Conservation (phyloP, 352 stramenopile genomes). For the Phytopythium boreale region DNA sequence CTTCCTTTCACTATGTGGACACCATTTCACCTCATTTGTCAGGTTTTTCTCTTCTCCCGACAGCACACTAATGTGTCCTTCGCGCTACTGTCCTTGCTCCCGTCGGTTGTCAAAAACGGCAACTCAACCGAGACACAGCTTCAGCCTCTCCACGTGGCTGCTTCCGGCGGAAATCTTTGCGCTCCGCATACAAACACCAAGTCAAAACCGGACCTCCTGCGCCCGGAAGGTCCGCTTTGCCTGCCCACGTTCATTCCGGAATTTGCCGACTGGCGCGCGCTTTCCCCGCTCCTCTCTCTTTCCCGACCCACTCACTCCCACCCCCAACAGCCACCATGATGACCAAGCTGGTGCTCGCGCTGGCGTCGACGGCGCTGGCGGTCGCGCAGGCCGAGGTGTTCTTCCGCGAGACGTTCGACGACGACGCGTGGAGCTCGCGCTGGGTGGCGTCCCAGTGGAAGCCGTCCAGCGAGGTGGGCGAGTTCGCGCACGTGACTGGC, state of each 20-base stretch:
- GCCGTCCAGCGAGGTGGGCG: constrained; percentile 89
- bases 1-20: background rate
- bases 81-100: constrained; percentile 1
- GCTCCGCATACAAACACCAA: background rate
- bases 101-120: constrained; percentile 8
- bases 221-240: too few relatives aligned
- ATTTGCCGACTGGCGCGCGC: constrained; percentile 5
- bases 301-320: background rate
- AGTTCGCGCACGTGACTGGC: constrained; percentile 93
- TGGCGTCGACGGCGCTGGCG: constrained; percentile 43
- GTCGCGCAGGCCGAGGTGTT: constrained; percentile 78
- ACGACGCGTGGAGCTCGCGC: constrained; percentile 67
- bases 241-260: background rate
- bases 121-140: background rate
- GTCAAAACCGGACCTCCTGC: background rate
- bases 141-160: constrained; percentile 8
- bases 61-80: background rate
- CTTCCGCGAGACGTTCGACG: constrained; percentile 94
- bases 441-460: constrained; percentile 96
- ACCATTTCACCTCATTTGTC: background rate
- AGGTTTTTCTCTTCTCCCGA: background rate
- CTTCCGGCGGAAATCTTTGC: constrained; percentile 7
- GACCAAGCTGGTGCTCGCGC: constrained; percentile 60
- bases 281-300: background rate
- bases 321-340: constrained; percentile 32